phyloP scores from a whole-genome alignment of 441 rosid species.

The Dalechampia spathulata region DNA sequence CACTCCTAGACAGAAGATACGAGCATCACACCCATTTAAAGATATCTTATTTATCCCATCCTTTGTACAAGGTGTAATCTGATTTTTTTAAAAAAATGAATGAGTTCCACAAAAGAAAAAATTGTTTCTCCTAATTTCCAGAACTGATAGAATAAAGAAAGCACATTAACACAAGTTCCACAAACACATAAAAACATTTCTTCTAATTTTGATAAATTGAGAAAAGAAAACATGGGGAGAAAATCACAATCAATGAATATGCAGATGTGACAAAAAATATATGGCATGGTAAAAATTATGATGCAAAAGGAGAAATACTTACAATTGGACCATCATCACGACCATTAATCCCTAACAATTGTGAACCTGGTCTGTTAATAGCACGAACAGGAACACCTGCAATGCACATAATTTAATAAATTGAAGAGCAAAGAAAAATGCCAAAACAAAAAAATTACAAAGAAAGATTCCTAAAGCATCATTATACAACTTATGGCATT shows the following conservation, averaged over 20 bases:
- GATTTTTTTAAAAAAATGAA: too few species aligned
- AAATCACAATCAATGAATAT: background rate
- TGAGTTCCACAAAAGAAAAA: too few species aligned
- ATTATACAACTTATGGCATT: too few species aligned
- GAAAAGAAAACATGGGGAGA: background rate
- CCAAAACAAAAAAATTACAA: background rate
- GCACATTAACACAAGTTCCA: background rate
- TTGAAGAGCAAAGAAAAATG: background rate
- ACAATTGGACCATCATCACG: slow-evolving; percentile 99
- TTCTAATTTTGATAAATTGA: background rate
- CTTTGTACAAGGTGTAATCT: slow-evolving; percentile 64
- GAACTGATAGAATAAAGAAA: too few species aligned
- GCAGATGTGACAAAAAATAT: background rate
- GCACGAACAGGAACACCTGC: slow-evolving; percentile 68
- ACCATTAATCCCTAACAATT: slow-evolving; percentile 85
- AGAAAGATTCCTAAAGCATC: background rate
- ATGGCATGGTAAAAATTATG: background rate
- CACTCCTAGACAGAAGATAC: slow-evolving; percentile 85
- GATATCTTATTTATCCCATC: slow-evolving; percentile 83
- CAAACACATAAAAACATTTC: background rate
- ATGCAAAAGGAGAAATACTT: slow-evolving; percentile 31
- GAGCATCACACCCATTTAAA: slow-evolving; percentile 67
- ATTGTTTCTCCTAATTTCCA: too few species aligned
- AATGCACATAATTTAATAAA: slow-evolving; percentile 10
- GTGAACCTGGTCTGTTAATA: slow-evolving; percentile 83